These are phyloP conservation scores for Pisolithus microcarpus DNA, from an alignment of 768 basidiomycete species.

Conservation along the genomic window DNA sequence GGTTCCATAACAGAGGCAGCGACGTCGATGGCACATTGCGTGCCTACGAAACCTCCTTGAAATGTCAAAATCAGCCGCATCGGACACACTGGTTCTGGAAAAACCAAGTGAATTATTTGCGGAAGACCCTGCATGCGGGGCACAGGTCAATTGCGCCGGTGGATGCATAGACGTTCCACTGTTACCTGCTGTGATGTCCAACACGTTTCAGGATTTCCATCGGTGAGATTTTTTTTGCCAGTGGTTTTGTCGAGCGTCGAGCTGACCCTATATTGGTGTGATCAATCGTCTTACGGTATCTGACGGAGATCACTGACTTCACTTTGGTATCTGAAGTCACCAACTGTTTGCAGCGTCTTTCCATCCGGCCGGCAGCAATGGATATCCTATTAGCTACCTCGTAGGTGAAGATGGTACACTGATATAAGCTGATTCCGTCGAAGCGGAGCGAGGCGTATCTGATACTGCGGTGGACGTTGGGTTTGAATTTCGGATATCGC, in stretches of 20 bases:
- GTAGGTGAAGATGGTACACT: no score
- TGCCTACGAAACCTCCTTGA: constrained; percentile 83
- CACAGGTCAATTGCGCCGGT: constrained; percentile 1
- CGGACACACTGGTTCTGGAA: constrained; percentile 47
- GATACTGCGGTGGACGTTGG: no score
- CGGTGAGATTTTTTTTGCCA: constrained; percentile 63
- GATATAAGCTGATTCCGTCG: no score
- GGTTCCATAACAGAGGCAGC: constrained; percentile 25
- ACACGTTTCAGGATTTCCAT: constrained; percentile 70
- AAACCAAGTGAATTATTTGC: constrained; percentile 65
- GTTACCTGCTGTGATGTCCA: constrained; percentile 77
- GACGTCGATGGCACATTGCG: constrained; percentile 46
- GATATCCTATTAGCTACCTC: not conserved
- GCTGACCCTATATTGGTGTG: constrained; percentile 50
- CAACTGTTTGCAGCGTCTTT: constrained; percentile 14
- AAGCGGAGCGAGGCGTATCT: no score
- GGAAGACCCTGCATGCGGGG: constrained; percentile 54
- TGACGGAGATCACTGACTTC: constrained; percentile 35
- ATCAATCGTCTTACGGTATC: constrained; percentile 17
- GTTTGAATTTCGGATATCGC: no score
- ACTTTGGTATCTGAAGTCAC: constrained; percentile 19
- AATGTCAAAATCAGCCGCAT: constrained; percentile 58
- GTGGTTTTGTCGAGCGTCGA: constrained; percentile 70
- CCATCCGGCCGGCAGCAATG: constrained; percentile 12
- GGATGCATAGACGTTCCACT: not conserved